phyloP scores from a whole-genome alignment of 2,329 filamentous ascomycete species.

The Emmonsiellopsis sp. region DNA sequence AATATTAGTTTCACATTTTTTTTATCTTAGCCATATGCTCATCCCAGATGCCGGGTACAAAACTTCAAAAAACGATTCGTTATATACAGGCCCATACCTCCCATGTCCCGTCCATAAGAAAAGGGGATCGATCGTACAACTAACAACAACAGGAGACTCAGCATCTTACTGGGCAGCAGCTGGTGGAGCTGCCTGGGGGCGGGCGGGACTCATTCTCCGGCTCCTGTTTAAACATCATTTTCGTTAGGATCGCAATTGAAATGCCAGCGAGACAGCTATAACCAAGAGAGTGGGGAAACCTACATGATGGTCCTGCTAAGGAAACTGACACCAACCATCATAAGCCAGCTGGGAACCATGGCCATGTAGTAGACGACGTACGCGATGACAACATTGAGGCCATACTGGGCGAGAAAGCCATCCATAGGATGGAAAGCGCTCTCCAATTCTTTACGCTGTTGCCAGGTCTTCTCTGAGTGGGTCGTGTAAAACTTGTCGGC shows the following conservation, averaged over 20 bases:
- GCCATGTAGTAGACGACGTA: constrained; percentile 48
- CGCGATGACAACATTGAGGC: constrained; percentile 44
- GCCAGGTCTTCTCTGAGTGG: constrained; percentile 47
- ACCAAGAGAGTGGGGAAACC: constrained; percentile 20
- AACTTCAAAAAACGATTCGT: not conserved
- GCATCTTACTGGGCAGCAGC: constrained; percentile 16
- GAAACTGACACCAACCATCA: constrained; percentile 56
- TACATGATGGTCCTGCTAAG: constrained; percentile 53
- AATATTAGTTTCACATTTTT: not conserved
- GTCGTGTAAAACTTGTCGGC: constrained; percentile 48
- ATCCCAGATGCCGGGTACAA: not conserved
- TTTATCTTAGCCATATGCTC: not conserved
- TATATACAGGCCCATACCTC: not conserved
- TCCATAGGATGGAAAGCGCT: constrained; percentile 54
- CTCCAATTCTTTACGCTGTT: constrained; percentile 44
- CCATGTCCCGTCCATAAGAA: not conserved
- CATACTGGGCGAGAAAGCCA: constrained; percentile 44
- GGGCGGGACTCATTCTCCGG: constrained; percentile 13
- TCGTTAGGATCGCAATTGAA: constrained; percentile 1
- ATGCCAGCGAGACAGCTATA: not conserved
- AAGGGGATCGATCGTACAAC: not conserved
- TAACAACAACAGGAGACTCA: too few relatives aligned
- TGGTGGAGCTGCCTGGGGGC: constrained; percentile 10
- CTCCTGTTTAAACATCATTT: constrained; percentile 14
- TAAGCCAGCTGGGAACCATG: constrained; percentile 52